Evolutionary conservation across 371 early-diverging fungal genomes (phyloP).

Genomic region (Blastocladiella emersonii): DNA sequence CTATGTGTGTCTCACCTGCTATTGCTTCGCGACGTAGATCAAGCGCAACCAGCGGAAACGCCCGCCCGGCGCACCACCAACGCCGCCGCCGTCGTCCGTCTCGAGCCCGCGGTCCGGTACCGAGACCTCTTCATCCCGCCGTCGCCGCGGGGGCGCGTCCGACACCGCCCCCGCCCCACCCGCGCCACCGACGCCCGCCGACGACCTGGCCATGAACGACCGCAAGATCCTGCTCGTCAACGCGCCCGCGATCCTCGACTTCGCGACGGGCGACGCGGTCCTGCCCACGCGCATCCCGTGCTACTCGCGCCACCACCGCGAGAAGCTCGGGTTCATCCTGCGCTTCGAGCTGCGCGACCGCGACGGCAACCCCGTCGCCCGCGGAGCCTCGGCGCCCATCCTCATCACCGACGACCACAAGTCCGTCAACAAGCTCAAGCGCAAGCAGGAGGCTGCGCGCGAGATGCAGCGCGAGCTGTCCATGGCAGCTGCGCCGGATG

Average conservation of each 20-base stretch:
- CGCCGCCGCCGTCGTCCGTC: neutral
- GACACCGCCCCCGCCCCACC: conserved; percentile 34
- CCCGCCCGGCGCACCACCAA: neutral
- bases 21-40: neutral
- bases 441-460: conserved; percentile 1
- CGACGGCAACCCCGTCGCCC: conserved; percentile 49
- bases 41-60: neutral
- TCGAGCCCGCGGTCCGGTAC: neutral
- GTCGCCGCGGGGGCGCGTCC: neutral
- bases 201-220: neutral
- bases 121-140: too few relatives aligned
- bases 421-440: conserved; percentile 42
- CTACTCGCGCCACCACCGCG: conserved; percentile 87
- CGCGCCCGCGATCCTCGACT: conserved; percentile 71
- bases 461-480: too few relatives aligned
- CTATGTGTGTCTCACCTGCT: neutral
- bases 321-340: conserved; percentile 76
- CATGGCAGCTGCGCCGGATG: too few relatives aligned
- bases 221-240: conserved; percentile 57
- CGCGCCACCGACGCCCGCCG: conserved; percentile 20
- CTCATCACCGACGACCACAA: conserved; percentile 96
- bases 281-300: conserved; percentile 87
- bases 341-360: conserved; percentile 61
- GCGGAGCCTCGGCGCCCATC: conserved; percentile 78
- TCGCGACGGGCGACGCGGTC: conserved; percentile 74